Conservation (phyloP, 345 rosid genomes). For the Syzygium aqueum region DNA sequence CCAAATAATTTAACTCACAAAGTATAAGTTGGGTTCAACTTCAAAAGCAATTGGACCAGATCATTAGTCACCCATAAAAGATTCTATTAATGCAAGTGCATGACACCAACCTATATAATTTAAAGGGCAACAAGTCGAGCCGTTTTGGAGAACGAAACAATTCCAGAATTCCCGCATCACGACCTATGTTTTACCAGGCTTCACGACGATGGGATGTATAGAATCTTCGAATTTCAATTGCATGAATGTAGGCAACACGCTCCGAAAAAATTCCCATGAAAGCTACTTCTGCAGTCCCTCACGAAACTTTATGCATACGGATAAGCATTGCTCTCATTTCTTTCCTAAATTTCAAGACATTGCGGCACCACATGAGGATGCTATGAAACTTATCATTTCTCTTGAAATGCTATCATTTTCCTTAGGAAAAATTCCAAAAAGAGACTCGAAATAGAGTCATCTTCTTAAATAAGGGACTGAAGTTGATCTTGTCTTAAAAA, state of each 20-base stretch:
- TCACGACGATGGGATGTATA: background rate
- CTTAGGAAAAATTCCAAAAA: too few relatives aligned
- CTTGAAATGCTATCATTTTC: rapidly evolving
- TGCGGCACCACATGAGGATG: too few relatives aligned
- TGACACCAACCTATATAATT: background rate
- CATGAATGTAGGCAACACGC: background rate
- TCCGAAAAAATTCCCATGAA: rapidly evolving
- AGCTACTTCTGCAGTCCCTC: rapidly evolving
- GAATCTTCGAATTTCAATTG: background rate
- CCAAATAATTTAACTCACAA: background rate
- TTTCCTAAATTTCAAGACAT: background rate
- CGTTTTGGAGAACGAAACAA: background rate
- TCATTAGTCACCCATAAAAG: background rate
- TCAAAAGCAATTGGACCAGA: background rate
- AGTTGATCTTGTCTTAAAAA: too few relatives aligned
- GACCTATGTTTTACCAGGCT: rapidly evolving
- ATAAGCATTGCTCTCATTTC: background rate
- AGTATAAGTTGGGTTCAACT: background rate
- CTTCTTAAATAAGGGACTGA: too few relatives aligned
- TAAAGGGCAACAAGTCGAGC: background rate
- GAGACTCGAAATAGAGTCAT: too few relatives aligned
- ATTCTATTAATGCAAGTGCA: background rate
- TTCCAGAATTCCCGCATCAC: rapidly evolving
- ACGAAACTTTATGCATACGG: too few relatives aligned
- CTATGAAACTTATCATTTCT: background rate